Conservation (phyloP, 352 stramenopile genomes). For the Pythium grandisporangium region DNA sequence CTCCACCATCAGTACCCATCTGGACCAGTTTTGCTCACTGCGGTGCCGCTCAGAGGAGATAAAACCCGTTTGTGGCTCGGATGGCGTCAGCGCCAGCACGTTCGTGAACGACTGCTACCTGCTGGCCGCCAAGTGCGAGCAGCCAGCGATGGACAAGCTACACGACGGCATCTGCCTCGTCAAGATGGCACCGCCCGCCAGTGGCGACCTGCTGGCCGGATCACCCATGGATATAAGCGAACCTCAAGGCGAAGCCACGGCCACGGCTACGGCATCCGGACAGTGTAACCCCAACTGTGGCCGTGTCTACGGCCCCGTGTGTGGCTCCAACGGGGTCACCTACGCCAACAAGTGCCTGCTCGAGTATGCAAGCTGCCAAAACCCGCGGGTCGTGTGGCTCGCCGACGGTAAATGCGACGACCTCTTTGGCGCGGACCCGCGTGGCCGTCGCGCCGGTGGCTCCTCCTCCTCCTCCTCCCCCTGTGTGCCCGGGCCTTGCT, state of each 20-base stretch:
- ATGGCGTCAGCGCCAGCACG: slow-evolving; percentile 17
- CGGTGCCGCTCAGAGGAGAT: slow-evolving; percentile 12
- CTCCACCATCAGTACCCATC: background rate
- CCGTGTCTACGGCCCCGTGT: slow-evolving; percentile 35
- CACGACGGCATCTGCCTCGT: slow-evolving; percentile 22
- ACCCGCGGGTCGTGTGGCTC: slow-evolving; percentile 21
- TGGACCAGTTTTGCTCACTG: slow-evolving; percentile 8
- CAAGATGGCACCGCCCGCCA: background rate
- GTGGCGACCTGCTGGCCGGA: background rate
- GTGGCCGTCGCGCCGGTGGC: too few species aligned
- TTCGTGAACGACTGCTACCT: slow-evolving; percentile 34
- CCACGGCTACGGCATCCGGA: too few species aligned
- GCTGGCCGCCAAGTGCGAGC: slow-evolving; percentile 34
- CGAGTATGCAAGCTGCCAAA: slow-evolving; percentile 30
- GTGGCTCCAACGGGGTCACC: slow-evolving; percentile 48
- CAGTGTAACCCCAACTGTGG: slow-evolving; percentile 45
- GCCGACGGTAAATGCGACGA: slow-evolving; percentile 28
- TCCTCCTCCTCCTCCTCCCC: slow-evolving; percentile 4
- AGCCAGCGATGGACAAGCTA: slow-evolving; percentile 28
- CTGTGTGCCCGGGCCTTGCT: slow-evolving; percentile 33
- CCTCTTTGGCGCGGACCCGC: slow-evolving; percentile 10
- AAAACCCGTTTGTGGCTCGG: slow-evolving; percentile 24
- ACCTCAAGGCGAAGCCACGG: too few species aligned
- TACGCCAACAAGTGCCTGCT: slow-evolving; percentile 58
- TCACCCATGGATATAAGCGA: slow-evolving; percentile 3